Evolutionary conservation across 1,284 basidiomycete species (phyloP), one percentile per base, ranked within the genome.

Genomic region (Calocybe gambosa): DNA sequence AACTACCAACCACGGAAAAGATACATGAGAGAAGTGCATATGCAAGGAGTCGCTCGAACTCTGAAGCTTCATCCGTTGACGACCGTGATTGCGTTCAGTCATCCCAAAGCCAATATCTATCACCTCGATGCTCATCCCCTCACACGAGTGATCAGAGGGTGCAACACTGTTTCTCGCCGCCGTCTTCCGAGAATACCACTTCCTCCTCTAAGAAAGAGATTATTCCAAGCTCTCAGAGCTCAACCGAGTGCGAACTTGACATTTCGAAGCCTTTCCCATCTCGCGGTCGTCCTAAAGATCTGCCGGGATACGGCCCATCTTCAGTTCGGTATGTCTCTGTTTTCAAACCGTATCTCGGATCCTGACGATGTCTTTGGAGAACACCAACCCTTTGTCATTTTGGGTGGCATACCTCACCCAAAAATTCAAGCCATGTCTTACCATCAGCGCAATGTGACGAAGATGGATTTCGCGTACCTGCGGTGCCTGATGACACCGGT

Each of bases 161-260:
- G 13, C 31, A 18, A 28, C 43, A 37, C 37, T 5, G 9, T 49
- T 39, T 42, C 23, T 43, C 39, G 23, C 35, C 39, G 3, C 39
- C 47, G 15, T 29, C 39, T 8, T 15, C 36, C 25, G 39, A 39
- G 10, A 48, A 40, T 13, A 29, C 39, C 5, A 31, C 28, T 7
- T 34, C 28, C 25, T 39, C 42, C 9, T 37, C 26, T 38, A 26
- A 16, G 20, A 56, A 54, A 9, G 57, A 61, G 23, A 33, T 58
- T 2, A 50, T 62, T 16, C 56, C 55, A 25, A 64, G 60, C 39
- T 62, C 61, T 18, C 62, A 64, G 41, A 61, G 55, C 43, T 56
- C 58, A 39, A 47, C 42, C 31, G 61, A 64, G 44, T 49, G 31
- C 23, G 58, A 58, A 18, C 43, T 58, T n/a, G 49, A 47, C 23